Evolutionary conservation across 1,284 basidiomycete species (phyloP), one percentile per base, ranked within the genome.

Genomic region (Microbotryum lychnidis-dioicae): DNA sequence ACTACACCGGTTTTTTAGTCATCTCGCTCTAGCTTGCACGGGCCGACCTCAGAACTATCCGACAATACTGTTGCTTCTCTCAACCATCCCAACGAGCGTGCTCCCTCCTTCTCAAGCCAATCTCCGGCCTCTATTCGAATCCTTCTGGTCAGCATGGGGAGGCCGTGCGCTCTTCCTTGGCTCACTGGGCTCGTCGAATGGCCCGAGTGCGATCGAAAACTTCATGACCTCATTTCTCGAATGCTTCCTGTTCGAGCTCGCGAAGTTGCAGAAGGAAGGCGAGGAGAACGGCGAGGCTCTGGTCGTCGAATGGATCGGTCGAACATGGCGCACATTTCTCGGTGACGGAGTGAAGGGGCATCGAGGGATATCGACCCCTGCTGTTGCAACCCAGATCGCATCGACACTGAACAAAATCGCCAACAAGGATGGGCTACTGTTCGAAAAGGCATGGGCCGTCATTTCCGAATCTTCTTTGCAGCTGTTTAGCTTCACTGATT

Each of bases 41-140:
- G 86, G 86, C 0, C 84, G 84, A n/a, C 85, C 89, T 0, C 67
- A 80, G 4, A 80, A 86, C 66, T 93, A 91, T 71, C 87, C 88
- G 0, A 80, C 84, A 0, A 78, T 92, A 33, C 76, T 92, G 10
- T 77, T 93, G 46, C 80, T 91, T 27, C 72, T 94, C 5, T 87
- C 87, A 0, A 90, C 87, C 0, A 82, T 94, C 29, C 87, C 89
- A 7, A 72, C 78, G 4, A 77, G 72, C 52, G 57, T 77, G 16
- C 69, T 79, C 27, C 72, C 76, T 0, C 66, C 72, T 9, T 67
- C 75, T 2, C 53, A 82, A 1, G 70, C 61, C 73, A 69, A 70
- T 1, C 69, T 75, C 29, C 52, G 66, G 0, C 78, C 80, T n/a
- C 75, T 93, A 42, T 85, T 89, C 71, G 75, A 77, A 1, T 82